Percentiles rank a stretch among this genome's conserved stretches.
Conservation (phyloP, 768 basidiomycete species). For the Russula foetens region DNA sequence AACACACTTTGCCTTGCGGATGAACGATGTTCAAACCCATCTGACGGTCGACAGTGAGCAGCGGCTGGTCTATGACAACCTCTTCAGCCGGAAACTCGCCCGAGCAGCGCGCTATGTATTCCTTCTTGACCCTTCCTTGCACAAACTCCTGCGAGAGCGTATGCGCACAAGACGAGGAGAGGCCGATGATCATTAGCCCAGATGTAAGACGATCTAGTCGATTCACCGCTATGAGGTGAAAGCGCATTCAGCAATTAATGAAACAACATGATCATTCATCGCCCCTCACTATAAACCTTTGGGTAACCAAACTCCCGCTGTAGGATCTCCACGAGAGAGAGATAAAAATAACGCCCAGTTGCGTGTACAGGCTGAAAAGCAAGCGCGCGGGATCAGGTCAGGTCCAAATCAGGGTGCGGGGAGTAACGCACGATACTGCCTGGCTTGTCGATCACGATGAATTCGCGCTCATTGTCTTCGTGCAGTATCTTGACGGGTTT, state of each 20-base stretch:
- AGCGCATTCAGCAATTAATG: too few species aligned
- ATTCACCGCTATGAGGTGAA: constrained; percentile 79
- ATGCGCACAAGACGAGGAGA: constrained; percentile 60
- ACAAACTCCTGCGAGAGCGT: constrained; percentile 74
- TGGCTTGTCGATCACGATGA: constrained; percentile 93
- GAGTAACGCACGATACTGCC: constrained; percentile 79
- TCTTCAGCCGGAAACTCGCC: constrained; percentile 85
- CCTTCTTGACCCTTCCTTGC: constrained; percentile 76
- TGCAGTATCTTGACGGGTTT: constrained; percentile 73
- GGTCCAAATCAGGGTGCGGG: neutral
- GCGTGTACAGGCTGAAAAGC: constrained; percentile 75
- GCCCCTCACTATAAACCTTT: constrained; percentile 65
- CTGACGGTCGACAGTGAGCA: constrained; percentile 89
- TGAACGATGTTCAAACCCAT: constrained; percentile 97
- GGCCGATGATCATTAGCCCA: constrained; percentile 89
- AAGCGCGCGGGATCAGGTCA: neutral
- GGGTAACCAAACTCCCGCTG: constrained; percentile 74
- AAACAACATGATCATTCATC: neutral
- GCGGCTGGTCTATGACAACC: constrained; percentile 73
- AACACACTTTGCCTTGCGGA: constrained; percentile 79
- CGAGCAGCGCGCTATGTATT: constrained; percentile 82
- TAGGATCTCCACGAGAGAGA: constrained; percentile 83
- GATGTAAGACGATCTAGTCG: constrained; percentile 91
- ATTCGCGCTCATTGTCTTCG: constrained; percentile 69
- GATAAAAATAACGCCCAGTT: constrained; percentile 81